Evolutionary conservation across 768 basidiomycete species (phyloP), one percentile per base, ranked within the genome.

Genomic region (Hygrophoropsis aurantiaca): DNA sequence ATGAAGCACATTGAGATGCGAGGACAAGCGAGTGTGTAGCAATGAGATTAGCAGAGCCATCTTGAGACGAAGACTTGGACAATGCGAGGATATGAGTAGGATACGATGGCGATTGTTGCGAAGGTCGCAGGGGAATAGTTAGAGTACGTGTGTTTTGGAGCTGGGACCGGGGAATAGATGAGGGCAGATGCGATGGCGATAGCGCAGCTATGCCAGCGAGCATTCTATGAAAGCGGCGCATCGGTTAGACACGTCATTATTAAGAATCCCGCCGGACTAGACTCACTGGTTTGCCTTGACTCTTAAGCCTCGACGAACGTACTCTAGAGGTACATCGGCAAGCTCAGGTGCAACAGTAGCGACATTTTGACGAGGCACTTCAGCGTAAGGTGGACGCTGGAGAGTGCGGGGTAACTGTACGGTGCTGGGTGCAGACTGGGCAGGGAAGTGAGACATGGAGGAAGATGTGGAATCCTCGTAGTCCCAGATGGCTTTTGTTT

Each of bases 371-470:
- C 73, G 68, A 32, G 80, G 73, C 33, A 87, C 75, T 47, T 82
- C 79, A 33, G 70, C 58, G 53, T 78, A 83, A 2, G 73, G 65
- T 4, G 88, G 87, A 10, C 85, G 79, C 25, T 77, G 70, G 41
- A 90, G 81, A 33, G 72, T 80, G 46, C 87, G 79, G n/a, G 87
- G 88, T 19, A 90, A 79, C 55, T 87, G 83, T 10, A 89, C 74
- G 54, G 61, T 68, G 42, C 55, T 51, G 36, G 58, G 64, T 44
- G 44, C 57, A 4, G 56, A 54, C 52, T 71, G 53, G 56, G 61
- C 24, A 51, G 65, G 40, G 60, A 57, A 55, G 26, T 42, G 30
- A 18, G 53, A 32, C 57, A 64, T 62, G 11, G 64, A 43, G 39
- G 39, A 51, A 42, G 54, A 49, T 18, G 63, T 44, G 9, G 46